phyloP scores from a whole-genome alignment of 1,139 yeast species.

The Pichiaceae sp. region DNA sequence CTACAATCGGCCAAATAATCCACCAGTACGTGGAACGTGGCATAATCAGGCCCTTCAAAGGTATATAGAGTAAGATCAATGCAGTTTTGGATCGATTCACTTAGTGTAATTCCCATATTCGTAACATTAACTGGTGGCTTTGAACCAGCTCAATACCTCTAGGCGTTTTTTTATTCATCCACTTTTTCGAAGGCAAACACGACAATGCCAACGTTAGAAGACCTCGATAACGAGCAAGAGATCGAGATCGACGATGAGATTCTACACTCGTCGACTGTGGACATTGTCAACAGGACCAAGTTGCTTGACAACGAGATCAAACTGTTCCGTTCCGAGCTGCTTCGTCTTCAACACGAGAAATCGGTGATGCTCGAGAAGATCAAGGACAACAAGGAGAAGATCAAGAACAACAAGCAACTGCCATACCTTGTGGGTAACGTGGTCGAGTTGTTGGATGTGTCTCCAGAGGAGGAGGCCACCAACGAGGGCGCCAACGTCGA shows the following conservation, averaged over 20 bases:
- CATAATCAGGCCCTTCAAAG: too few relatives aligned
- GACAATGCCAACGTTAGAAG: conserved; percentile 62
- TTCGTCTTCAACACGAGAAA: conserved; percentile 86
- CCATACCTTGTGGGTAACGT: conserved; percentile 98
- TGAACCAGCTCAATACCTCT: too few relatives aligned
- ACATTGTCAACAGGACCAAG: conserved; percentile 78
- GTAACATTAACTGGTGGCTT: too few relatives aligned
- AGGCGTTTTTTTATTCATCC: not conserved
- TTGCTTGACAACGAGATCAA: conserved; percentile 91
- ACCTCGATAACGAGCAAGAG: conserved; percentile 33
- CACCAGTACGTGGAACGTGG: too few relatives aligned
- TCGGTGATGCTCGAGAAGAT: conserved; percentile 89
- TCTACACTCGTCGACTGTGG: conserved; percentile 68
- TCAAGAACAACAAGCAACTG: conserved; percentile 88
- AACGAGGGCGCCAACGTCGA: conserved; percentile 96
- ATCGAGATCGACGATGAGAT: conserved; percentile 73
- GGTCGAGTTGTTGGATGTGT: conserved; percentile 85
- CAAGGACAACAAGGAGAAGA: conserved; percentile 93
- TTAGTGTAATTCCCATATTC: too few relatives aligned
- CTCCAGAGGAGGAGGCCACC: conserved; percentile 76
- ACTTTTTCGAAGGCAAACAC: not conserved
- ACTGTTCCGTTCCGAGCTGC: conserved; percentile 88
- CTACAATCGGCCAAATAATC: not conserved
- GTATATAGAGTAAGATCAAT: too few relatives aligned
- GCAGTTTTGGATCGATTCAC: too few relatives aligned